These are phyloP conservation scores for Mycena olivaceomarginata DNA, from an alignment of 768 basidiomycete genomes.

Conservation along the genomic window DNA sequence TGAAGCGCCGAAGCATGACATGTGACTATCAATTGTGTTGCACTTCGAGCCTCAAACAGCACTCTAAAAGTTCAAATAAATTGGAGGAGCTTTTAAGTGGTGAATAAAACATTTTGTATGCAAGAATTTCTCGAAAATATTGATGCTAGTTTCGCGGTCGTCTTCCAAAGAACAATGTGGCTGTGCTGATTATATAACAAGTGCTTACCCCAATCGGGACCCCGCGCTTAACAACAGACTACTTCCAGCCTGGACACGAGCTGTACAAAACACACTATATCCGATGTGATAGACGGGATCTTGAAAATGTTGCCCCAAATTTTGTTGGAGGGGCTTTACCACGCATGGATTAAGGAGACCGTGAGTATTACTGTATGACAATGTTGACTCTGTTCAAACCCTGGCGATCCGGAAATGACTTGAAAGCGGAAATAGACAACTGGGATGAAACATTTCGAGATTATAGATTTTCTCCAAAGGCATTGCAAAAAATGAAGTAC, in stretches of 20 bases:
- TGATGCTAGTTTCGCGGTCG: too few relatives aligned
- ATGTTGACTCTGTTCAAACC: slow-evolving; percentile 52
- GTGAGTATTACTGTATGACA: slow-evolving; percentile 54
- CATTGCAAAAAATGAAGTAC: slow-evolving; percentile 42
- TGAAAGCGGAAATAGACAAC: slow-evolving; percentile 37
- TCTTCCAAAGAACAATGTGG: too few relatives aligned
- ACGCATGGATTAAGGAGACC: slow-evolving; percentile 51
- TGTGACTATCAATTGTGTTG: too few relatives aligned
- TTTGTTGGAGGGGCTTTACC: slow-evolving; percentile 53
- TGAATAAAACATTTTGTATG: too few relatives aligned
- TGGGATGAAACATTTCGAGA: slow-evolving; percentile 45
- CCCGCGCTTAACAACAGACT: too few relatives aligned
- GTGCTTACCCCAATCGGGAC: too few relatives aligned
- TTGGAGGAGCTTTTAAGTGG: too few relatives aligned
- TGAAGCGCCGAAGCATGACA: too few relatives aligned
- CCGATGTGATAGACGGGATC: neutral
- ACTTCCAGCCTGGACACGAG: neutral
- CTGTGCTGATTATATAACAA: too few relatives aligned
- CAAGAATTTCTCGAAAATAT: too few relatives aligned
- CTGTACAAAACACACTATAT: slow-evolving; percentile 5
- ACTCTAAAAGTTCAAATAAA: too few relatives aligned
- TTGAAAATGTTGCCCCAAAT: slow-evolving; percentile 47
- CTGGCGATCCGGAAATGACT: slow-evolving; percentile 48
- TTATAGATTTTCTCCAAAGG: slow-evolving; percentile 37
- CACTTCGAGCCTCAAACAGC: too few relatives aligned